These are phyloP conservation scores for Penicillium parvum DNA, from an alignment of 495 filamentous ascomycete genomes.

Conservation along the genomic window DNA sequence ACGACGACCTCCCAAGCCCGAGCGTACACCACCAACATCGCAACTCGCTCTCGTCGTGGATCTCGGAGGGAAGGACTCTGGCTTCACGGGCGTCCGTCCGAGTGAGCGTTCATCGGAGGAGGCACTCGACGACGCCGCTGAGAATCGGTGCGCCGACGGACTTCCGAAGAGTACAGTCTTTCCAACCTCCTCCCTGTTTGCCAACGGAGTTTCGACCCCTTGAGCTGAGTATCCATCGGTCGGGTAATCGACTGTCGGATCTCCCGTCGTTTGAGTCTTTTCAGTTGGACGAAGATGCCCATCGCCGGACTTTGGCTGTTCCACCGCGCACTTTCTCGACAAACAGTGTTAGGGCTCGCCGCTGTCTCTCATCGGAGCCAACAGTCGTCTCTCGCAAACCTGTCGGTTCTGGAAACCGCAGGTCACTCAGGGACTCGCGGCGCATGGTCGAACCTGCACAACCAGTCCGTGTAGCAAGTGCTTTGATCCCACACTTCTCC, in stretches of 20 bases:
- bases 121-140: constrained; percentile 36
- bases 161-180: constrained; percentile 46
- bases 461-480: constrained; percentile 18
- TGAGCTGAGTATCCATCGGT: constrained; percentile 69
- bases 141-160: constrained; percentile 52
- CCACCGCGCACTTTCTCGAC: constrained; percentile 29
- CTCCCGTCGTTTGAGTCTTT: constrained; percentile 44
- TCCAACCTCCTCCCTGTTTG: constrained; percentile 23
- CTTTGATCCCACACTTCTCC: constrained; percentile 43
- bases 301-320: constrained; percentile 18
- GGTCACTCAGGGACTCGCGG: constrained; percentile 30
- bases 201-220: constrained; percentile 57
- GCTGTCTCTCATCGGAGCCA: constrained; percentile 22
- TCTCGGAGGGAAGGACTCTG: constrained; percentile 37
- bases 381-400: constrained; percentile 37
- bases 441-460: constrained; percentile 19
- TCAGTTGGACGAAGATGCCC: constrained; percentile 17
- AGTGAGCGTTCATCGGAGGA: constrained; percentile 48
- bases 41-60: constrained; percentile 37
- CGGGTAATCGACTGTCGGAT: constrained; percentile 60
- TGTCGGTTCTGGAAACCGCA: constrained; percentile 33
- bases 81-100: constrained; percentile 49
- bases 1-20: constrained; percentile 38
- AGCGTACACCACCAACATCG: constrained; percentile 22
- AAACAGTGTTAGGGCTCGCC: constrained; percentile 18